phyloP scores from a whole-genome alignment of 176 grass and related monocot species.

The Oryza brachyantha region DNA sequence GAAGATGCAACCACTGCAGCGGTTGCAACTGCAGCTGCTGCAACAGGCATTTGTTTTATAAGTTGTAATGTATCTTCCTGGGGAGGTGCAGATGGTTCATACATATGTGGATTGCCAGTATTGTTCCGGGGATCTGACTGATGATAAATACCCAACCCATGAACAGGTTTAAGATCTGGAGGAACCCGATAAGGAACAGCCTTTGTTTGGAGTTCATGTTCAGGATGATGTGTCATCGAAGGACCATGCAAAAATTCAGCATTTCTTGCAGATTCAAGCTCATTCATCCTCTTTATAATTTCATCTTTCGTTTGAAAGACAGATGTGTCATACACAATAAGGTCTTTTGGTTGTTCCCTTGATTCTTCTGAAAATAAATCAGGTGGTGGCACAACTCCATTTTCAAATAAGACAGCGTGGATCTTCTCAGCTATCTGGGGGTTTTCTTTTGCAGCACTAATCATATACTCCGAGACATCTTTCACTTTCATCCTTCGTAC shows the following conservation, averaged over 20 bases:
- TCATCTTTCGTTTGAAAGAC: conserved; percentile 58
- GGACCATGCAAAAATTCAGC: conserved; percentile 39
- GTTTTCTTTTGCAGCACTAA: conserved; percentile 97
- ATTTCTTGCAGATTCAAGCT: conserved; percentile 40
- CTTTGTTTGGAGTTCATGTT: conserved; percentile 43
- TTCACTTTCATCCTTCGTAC: conserved; percentile 85
- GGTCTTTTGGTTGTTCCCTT: conserved; percentile 55
- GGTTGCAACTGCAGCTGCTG: conserved; percentile 94
- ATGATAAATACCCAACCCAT: conserved; percentile 50
- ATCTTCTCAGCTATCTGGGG: conserved; percentile 93
- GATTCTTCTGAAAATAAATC: conserved; percentile 92
- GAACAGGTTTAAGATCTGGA: conserved; percentile 56
- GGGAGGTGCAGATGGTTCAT: conserved; percentile 31
- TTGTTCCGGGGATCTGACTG: conserved; percentile 23
- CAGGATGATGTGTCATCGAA: conserved; percentile 42
- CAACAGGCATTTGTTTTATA: conserved; percentile 77
- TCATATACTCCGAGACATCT: conserved; percentile 99
- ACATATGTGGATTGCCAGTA: neutral
- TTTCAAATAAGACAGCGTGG: conserved; percentile 94
- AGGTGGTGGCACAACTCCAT: conserved; percentile 84
- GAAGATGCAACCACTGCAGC: conserved; percentile 97
- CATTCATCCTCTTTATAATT: conserved; percentile 57
- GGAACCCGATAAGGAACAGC: conserved; percentile 33
- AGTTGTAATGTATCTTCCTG: conserved; percentile 45
- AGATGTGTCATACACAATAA: conserved; percentile 56